Conservation (phyloP, 257 asterid genomes). For the Solanum corneliomulleri region DNA sequence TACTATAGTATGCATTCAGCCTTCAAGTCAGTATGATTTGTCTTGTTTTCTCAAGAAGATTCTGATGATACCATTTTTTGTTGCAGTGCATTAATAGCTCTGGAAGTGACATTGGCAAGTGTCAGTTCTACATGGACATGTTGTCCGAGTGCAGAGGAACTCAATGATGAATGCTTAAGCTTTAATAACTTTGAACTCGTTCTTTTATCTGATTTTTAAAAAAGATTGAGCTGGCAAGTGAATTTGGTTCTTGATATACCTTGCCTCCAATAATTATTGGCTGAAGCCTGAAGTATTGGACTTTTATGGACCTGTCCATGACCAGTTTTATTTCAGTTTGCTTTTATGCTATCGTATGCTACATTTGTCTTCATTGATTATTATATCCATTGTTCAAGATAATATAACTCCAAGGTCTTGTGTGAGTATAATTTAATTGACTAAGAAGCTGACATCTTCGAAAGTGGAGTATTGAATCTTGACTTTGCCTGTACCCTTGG, state of each 20-base stretch:
- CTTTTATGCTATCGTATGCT: background rate
- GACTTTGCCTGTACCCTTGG: background rate
- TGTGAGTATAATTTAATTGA: background rate
- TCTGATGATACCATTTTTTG: background rate
- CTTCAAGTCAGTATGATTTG: background rate
- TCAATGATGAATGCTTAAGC: conserved; percentile 4
- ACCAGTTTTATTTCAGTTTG: background rate
- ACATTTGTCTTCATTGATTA: background rate
- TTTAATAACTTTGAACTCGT: background rate
- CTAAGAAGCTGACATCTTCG: background rate
- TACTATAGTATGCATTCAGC: background rate
- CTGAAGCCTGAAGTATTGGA: background rate
- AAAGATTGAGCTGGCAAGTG: background rate
- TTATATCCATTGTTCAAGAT: background rate
- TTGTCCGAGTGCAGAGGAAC: conserved; percentile 15
- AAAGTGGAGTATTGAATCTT: background rate
- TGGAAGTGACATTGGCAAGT: conserved; percentile 11
- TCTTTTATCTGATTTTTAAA: background rate
- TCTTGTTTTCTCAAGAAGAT: background rate
- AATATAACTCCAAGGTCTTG: background rate
- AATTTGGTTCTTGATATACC: background rate
- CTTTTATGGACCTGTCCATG: background rate
- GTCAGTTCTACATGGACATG: conserved; percentile 18
- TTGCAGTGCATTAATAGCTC: conserved; percentile 11
- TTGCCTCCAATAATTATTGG: background rate